Conservation (phyloP, 2,329 filamentous ascomycete genomes). For the Aspergillus sp. region DNA sequence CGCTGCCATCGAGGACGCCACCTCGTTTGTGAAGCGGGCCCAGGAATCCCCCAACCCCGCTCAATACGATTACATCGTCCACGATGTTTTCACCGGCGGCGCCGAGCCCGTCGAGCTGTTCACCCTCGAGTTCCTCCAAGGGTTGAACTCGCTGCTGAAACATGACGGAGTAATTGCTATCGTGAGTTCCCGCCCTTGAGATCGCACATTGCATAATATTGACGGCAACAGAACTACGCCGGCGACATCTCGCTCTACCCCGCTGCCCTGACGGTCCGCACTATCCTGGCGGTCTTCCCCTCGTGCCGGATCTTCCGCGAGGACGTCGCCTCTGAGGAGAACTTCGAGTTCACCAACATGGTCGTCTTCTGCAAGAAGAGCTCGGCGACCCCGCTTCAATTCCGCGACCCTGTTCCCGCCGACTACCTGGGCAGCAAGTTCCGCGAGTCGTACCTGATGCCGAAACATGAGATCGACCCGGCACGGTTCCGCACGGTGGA, state of each 20-base stretch:
- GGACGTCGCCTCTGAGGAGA: conserved; percentile 53
- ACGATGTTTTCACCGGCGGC: conserved; percentile 96
- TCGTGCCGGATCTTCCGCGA: conserved; percentile 90
- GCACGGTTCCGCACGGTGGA: conserved; percentile 36
- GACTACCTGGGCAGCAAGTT: conserved; percentile 75
- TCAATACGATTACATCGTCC: conserved; percentile 86
- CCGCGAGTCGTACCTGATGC: conserved; percentile 68
- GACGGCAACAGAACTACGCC: conserved; percentile 74
- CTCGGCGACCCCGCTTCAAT: conserved; percentile 52
- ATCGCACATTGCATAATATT: conserved; percentile 8
- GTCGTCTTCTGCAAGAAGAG: conserved; percentile 87
- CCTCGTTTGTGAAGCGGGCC: conserved; percentile 60
- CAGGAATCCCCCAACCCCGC: conserved; percentile 46
- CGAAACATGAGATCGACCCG: conserved; percentile 66
- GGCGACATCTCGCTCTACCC: conserved; percentile 78
- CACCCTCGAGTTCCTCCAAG: conserved; percentile 76
- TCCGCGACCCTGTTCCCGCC: conserved; percentile 61
- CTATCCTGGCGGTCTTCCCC: conserved; percentile 80
- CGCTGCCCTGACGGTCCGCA: conserved; percentile 75
- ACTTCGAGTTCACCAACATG: conserved; percentile 87
- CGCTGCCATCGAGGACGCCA: conserved; percentile 78
- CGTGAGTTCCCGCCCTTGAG: conserved; percentile 50
- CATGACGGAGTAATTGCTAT: conserved; percentile 83
- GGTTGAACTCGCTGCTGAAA: conserved; percentile 69
- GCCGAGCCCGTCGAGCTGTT: conserved; percentile 88